Evolutionary conservation across 2,329 filamentous ascomycete species (phyloP), one percentile per base, ranked within the genome.

Genomic region (Diaporthe sp.): DNA sequence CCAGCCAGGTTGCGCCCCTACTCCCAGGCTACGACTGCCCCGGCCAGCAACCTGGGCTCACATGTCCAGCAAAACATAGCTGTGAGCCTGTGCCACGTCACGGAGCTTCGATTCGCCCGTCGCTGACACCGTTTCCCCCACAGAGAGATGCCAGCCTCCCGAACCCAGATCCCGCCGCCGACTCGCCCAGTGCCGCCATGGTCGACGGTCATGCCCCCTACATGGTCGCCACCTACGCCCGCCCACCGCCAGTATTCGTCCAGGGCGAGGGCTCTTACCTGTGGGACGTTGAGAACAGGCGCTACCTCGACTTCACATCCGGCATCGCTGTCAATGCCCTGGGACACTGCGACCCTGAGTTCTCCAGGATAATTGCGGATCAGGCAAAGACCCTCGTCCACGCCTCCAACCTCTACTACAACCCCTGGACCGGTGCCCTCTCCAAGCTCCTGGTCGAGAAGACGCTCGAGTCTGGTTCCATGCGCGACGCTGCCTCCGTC

Each of bases 181-280:
- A 95, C 84, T 97, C 95, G 0, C 87, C 91, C 79, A 97, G 94
- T 78, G 90, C 92, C 46, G 89, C 92, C 42, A 89, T 98, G 76
- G 91, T 98, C 78, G 89, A 91, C 79, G 91, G 94, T 77, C 92
- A 95, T 80, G 89, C 92, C 44, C 94, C 94, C 4, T 98, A 92
- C 86, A 98, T 99, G 96, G 94, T 99, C 39, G 93, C 95, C 2
- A 99, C 97, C 72, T 99, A 99, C 85, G 92, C 95, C 71, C 94
- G 97, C 37, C 96, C 97, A 67, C 90, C 94, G 59, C 95, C 95
- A 2, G 94, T 98, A 82, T 98, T 99, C 84, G 92, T 95, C 75
- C 94, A 93, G 83, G 97, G 96, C 78, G 88, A 95, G 82, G 97
- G 97, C 3, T 95, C 93, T 76, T 96, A 95, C 83, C 85, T 99